A percentile compares a stretch with the other conserved stretches of the same genome.
Conservation (phyloP, 208 protist species). For the Trypanosoma avium region DNA sequence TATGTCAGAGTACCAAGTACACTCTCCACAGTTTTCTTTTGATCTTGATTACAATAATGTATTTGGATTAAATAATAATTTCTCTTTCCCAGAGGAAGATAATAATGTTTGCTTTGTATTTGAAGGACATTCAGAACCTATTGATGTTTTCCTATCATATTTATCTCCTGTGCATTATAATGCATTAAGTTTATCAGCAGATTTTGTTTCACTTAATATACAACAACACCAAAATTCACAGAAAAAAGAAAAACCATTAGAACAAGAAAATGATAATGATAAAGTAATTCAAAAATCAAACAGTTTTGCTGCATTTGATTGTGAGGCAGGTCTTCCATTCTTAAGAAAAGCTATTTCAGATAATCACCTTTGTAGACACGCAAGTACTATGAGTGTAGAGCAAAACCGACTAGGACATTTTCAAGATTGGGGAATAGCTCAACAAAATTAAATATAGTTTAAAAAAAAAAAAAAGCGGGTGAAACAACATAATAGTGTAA, state of each 20-base stretch:
- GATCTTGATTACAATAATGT: not conserved
- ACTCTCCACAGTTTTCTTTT: not conserved
- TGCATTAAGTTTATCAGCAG: conserved; percentile 39
- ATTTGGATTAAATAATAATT: not conserved
- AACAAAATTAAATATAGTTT: too few species aligned
- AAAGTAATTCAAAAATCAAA: not conserved
- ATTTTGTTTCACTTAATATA: not conserved
- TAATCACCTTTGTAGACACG: not conserved
- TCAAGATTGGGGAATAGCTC: too few species aligned
- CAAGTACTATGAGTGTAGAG: not conserved
- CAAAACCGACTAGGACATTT: not conserved
- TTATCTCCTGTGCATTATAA: conserved; percentile 90
- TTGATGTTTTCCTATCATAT: conserved; percentile 90
- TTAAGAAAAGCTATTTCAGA: not conserved
- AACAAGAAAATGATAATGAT: not conserved
- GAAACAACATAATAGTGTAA: too few species aligned
- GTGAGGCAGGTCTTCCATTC: not conserved
- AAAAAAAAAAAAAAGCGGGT: too few species aligned
- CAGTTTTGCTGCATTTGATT: not conserved
- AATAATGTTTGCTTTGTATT: conserved; percentile 40
- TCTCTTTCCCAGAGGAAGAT: not conserved
- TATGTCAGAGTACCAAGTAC: not conserved
- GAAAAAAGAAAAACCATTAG: not conserved
- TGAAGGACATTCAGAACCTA: conserved; percentile 65
- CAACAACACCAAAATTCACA: not conserved